Conservation (phyloP, 305 asterid species). For the Solanum aculeatissimum region DNA sequence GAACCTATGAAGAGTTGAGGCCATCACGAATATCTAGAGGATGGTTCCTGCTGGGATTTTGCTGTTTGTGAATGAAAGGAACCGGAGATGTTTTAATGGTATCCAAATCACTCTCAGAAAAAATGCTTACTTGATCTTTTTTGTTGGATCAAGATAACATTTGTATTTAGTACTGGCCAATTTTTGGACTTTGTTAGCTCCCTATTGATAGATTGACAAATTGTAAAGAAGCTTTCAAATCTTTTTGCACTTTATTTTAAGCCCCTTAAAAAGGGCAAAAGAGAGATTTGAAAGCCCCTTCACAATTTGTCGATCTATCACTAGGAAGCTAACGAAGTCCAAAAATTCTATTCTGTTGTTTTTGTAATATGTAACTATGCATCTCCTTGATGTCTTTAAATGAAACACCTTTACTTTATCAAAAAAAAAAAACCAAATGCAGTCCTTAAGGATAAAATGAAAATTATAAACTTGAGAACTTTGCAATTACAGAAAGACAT, state of each 20-base stretch:
- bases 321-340: neutral
- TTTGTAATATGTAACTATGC: neutral
- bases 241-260: neutral
- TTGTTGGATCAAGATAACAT: neutral
- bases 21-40: neutral
- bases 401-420: no score
- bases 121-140: neutral
- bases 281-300: neutral
- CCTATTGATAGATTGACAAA: neutral
- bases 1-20: neutral
- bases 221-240: neutral
- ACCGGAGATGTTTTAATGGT: neutral
- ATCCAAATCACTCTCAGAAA: neutral
- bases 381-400: no score
- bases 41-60: neutral
- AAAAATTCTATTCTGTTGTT: neutral
- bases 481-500: no score
- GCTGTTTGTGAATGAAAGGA: neutral
- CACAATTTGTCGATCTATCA: neutral
- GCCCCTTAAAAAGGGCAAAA: no score
- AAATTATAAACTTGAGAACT: no score
- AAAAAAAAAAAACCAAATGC: no score
- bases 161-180: slow-evolving; percentile 22
- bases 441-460: no score
- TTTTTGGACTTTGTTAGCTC: neutral